A percentile compares a stretch with the other conserved stretches of the same genome.
phyloP scores from a whole-genome alignment of 768 basidiomycete genomes.

The Podaxis sp. region DNA sequence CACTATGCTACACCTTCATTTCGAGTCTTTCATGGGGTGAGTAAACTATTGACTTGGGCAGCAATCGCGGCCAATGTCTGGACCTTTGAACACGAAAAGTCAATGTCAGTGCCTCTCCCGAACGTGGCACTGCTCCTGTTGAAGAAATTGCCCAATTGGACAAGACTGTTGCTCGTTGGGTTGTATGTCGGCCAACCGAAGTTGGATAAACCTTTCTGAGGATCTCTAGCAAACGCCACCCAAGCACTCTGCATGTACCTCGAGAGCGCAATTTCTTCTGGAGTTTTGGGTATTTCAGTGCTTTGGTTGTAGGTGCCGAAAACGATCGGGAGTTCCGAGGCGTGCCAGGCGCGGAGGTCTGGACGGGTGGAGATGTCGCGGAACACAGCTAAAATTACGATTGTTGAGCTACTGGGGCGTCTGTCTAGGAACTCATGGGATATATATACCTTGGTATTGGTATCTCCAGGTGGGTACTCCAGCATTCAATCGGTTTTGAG shows the following conservation, averaged over 20 bases:
- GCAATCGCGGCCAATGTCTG: conserved; percentile 3
- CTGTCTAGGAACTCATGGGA: background rate
- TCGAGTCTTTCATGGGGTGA: background rate
- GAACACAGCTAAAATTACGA: conserved; percentile 27
- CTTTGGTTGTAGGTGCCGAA: conserved; percentile 33
- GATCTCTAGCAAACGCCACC: conserved; percentile 43
- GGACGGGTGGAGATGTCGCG: conserved; percentile 31
- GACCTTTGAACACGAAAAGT: conserved; percentile 7
- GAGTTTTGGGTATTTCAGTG: conserved; percentile 20
- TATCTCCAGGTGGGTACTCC: conserved; percentile 28
- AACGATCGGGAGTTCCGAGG: conserved; percentile 36
- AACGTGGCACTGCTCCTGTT: conserved; percentile 18
- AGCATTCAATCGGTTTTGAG: conserved; percentile 26
- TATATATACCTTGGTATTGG: conserved; percentile 23
- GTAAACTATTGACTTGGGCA: conserved; percentile 1
- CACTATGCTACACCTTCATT: background rate
- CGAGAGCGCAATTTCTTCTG: conserved; percentile 29
- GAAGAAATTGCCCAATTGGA: conserved; percentile 21
- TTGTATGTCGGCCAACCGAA: conserved; percentile 23
- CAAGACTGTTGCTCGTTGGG: conserved; percentile 18
- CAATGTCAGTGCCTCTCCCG: conserved; percentile 2
- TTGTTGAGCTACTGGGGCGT: background rate
- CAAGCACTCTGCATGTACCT: conserved; percentile 36
- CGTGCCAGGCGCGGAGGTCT: conserved; percentile 34
- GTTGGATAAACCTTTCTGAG: conserved; percentile 24